These are phyloP conservation scores for Hypericum perforatum DNA, from an alignment of 345 rosid genomes.

Conservation along the genomic window DNA sequence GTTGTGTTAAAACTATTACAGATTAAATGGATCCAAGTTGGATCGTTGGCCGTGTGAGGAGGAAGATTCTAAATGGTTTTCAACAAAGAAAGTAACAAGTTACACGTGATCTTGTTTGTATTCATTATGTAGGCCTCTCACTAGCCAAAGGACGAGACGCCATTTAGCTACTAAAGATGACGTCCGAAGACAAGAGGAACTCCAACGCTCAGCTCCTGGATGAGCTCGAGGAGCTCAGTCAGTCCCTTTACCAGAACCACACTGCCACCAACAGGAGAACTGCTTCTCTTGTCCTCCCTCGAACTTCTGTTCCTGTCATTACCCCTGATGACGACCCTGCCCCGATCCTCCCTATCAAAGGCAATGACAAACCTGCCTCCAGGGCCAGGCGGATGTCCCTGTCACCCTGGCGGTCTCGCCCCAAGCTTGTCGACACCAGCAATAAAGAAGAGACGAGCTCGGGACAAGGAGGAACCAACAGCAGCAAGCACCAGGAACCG, in stretches of 20 bases:
- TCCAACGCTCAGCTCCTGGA: slow-evolving; percentile 66
- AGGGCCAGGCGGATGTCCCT: slow-evolving; percentile 64
- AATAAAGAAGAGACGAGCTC: slow-evolving; percentile 9
- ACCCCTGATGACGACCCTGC: slow-evolving; percentile 29
- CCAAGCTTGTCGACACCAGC: slow-evolving; percentile 45
- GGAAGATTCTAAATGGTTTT: too few species aligned
- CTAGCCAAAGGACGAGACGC: too few species aligned
- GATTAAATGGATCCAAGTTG: too few species aligned
- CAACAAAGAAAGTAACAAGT: too few species aligned
- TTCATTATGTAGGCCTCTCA: too few species aligned
- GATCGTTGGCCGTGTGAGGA: too few species aligned
- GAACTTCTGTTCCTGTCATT: slow-evolving; percentile 41
- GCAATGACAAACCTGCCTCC: not conserved
- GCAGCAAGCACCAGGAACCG: slow-evolving; percentile 5
- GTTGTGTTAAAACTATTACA: too few species aligned
- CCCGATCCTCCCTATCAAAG: too few species aligned
- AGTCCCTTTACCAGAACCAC: slow-evolving; percentile 66
- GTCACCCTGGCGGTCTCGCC: slow-evolving; percentile 85
- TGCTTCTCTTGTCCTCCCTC: slow-evolving; percentile 73
- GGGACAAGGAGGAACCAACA: slow-evolving; percentile 10
- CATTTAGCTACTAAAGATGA: not conserved
- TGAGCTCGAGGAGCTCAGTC: slow-evolving; percentile 77
- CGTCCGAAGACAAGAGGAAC: slow-evolving; percentile 33
- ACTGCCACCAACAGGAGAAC: slow-evolving; percentile 44
- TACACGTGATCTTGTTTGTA: too few species aligned